Conservation (phyloP, 148 eudicot species). For the Amaranthus palmeri region DNA sequence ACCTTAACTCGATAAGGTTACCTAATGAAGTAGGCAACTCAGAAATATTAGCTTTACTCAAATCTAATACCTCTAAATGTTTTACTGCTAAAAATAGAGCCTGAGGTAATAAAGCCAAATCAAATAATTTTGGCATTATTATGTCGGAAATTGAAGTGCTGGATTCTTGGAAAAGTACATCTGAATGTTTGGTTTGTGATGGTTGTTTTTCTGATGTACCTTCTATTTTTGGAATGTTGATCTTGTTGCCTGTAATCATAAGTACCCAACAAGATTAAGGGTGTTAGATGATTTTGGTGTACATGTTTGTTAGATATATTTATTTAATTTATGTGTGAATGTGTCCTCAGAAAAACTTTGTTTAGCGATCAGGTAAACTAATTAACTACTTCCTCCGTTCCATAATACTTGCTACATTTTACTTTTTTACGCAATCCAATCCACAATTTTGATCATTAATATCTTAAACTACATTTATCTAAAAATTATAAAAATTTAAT, state of each 20-base stretch:
- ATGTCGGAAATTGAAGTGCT: neutral
- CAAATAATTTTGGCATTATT: neutral
- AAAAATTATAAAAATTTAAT: too few relatives aligned
- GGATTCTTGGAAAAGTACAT: neutral
- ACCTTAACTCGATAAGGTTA: neutral
- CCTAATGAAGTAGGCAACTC: constrained; percentile 14
- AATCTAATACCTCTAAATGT: constrained; percentile 14
- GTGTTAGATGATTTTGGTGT: neutral
- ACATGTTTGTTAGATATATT: too few relatives aligned
- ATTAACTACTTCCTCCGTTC: too few relatives aligned
- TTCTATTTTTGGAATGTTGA: neutral
- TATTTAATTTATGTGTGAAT: too few relatives aligned
- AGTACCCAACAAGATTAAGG: neutral
- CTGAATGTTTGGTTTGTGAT: neutral
- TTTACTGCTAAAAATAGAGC: constrained; percentile 5
- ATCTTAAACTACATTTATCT: too few relatives aligned
- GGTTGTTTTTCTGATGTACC: neutral
- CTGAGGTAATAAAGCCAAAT: neutral
- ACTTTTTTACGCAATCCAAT: too few relatives aligned
- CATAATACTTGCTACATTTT: too few relatives aligned
- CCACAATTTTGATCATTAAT: too few relatives aligned
- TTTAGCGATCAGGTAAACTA: too few relatives aligned
- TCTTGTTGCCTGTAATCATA: neutral
- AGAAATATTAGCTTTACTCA: constrained; percentile 1
- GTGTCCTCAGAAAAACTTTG: too few relatives aligned